Conservation (phyloP, 2,329 filamentous ascomycete genomes). For the Rosellinia necatrix region DNA sequence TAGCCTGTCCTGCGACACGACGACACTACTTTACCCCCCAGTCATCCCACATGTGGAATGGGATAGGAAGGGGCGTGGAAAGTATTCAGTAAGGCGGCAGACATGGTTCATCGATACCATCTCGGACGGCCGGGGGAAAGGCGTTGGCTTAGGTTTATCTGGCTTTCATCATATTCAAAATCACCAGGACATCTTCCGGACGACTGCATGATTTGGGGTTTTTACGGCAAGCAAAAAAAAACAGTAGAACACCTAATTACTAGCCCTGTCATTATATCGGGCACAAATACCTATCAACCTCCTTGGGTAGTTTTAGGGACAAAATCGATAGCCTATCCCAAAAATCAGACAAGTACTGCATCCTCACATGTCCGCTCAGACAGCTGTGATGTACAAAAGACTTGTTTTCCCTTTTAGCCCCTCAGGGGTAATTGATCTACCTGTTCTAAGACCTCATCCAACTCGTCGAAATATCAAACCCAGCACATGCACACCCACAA, state of each 20-base stretch:
- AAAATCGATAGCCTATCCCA: neutral
- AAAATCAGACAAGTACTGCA: neutral
- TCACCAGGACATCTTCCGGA: neutral
- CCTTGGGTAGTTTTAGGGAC: neutral
- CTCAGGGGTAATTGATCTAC: conserved; percentile 1
- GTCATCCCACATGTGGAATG: neutral
- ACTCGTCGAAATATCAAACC: neutral
- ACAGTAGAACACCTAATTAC: neutral
- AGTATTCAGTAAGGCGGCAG: neutral
- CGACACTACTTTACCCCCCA: too few relatives aligned
- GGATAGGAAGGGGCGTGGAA: neutral
- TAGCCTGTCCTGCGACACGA: too few relatives aligned
- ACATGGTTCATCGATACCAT: neutral
- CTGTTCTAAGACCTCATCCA: neutral
- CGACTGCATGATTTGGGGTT: neutral
- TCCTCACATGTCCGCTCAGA: neutral
- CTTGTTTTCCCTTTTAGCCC: neutral
- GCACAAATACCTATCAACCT: neutral
- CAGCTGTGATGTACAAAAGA: neutral
- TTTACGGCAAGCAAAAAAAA: neutral
- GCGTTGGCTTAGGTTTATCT: conserved; percentile 4
- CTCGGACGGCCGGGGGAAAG: neutral
- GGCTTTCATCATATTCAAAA: too few relatives aligned
- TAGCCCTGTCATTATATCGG: neutral
- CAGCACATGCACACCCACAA: neutral